Evolutionary conservation across 345 rosid genomes (phyloP).

Genomic region (Eucalyptus sideroxylon): DNA sequence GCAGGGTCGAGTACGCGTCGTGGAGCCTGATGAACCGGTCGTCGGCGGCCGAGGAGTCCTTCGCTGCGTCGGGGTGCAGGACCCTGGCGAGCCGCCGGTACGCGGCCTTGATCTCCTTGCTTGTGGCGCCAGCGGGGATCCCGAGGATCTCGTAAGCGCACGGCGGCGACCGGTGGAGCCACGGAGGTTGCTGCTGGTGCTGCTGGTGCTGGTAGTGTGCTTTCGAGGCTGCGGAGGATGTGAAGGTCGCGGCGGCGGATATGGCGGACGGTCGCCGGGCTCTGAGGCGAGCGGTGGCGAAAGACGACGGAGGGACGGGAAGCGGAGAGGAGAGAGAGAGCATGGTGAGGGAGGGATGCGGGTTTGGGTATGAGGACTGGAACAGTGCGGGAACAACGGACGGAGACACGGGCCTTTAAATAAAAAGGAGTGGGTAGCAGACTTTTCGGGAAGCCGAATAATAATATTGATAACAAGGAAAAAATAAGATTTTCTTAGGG

Average conservation of each 20-base stretch:
- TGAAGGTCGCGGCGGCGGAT: neutral
- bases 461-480: neutral
- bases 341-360: neutral
- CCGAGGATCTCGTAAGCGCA: constrained; percentile 41
- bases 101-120: constrained; percentile 52
- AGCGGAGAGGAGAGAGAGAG: neutral
- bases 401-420: neutral
- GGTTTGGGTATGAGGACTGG: neutral
- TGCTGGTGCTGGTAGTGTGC: neutral
- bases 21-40: constrained; percentile 34
- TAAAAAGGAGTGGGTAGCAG: neutral
- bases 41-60: neutral
- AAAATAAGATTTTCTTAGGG: neutral
- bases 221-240: neutral
- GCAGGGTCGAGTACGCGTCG: constrained; percentile 55
- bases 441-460: neutral
- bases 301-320: neutral
- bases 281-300: neutral
- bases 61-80: constrained; percentile 49
- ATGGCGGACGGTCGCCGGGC: neutral
- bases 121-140: constrained; percentile 36
- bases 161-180: neutral
- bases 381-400: neutral
- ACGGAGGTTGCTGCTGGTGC: neutral
- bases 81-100: constrained; percentile 47